Evolutionary conservation across 352 stramenopile species (phyloP), one percentile per base, ranked within the genome.

Genomic region (Phytophthora litchii): DNA sequence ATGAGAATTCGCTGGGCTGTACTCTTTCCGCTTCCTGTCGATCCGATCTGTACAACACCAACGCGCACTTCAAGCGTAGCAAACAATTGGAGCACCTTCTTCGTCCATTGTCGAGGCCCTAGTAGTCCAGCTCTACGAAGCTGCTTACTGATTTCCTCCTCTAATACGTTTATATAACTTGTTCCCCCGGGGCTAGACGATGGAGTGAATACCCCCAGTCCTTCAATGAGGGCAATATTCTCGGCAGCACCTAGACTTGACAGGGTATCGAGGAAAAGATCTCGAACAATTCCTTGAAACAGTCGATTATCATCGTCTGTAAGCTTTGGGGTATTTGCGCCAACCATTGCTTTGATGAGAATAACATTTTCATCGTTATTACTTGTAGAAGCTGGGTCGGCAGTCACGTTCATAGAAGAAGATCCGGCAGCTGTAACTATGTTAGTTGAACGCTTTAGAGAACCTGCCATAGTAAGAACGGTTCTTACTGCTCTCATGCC

Each of bases 311-410:
- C 94, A 14, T 96, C 79, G 29, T 92, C 85, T 3, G 96, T 59
- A 29, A 98, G 88, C 57, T 98, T 98, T 13, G 90, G 86, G 10
- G 94, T 74, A 55, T 98, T 98, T 3, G 83, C 89, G 31, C 97
- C 89, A 19, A 94, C 78, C 65, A 99, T 91, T 12, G 96, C 98
- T 45, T 93, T 86, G 54, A 98, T 98, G 3, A 99, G 72, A 17
- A 99, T 75, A 13, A 80, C 38, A 45, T 82, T 85, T 27, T 90
- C 82, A 14, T 89, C 77, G 0, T 55, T 61, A 11, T 5, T 21
- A 9, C 19, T 58, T 25, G 40, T 34, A 1, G 36, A 27, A 16
- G 41, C 47, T 25, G 58, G 13, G 4, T 74, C 66, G 12, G 13
- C 4, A 48, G n/a, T 42, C 10, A 38, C 25, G 38, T 56, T 65